Evolutionary conservation across 2,329 filamentous ascomycete species (phyloP).

Genomic region (Cladosporium colombiae): DNA sequence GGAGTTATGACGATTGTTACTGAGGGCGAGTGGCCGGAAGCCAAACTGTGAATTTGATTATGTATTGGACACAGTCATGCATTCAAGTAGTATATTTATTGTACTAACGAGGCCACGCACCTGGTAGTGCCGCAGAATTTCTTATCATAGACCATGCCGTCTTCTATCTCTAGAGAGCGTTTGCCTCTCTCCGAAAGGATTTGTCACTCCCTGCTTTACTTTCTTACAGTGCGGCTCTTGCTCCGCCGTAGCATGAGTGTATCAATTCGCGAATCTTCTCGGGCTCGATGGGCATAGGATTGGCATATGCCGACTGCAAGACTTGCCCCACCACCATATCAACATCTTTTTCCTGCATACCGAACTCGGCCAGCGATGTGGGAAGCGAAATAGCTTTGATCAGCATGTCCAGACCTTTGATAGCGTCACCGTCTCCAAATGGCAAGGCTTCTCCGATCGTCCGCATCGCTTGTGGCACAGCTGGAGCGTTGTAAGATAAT

Average conservation of each 20-base stretch:
- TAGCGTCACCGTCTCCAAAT: background rate
- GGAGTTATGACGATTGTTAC: slow-evolving; percentile 34
- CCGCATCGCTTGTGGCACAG: slow-evolving; percentile 53
- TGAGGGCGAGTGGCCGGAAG: slow-evolving; percentile 34
- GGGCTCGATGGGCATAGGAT: background rate
- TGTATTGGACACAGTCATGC: background rate
- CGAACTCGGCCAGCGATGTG: background rate
- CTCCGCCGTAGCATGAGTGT: background rate
- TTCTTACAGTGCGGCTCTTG: background rate
- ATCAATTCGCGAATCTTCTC: background rate
- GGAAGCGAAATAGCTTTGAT: background rate
- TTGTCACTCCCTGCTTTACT: background rate
- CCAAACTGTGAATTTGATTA: slow-evolving; percentile 30
- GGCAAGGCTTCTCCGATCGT: background rate
- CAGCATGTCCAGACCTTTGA: background rate
- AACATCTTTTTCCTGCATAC: background rate
- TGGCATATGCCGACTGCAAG: background rate
- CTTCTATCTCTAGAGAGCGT: too few relatives aligned
- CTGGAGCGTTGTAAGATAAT: slow-evolving; percentile 62
- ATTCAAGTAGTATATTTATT: background rate
- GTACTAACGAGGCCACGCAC: slow-evolving; percentile 13
- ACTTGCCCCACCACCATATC: background rate
- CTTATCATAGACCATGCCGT: too few relatives aligned
- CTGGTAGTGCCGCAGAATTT: background rate
- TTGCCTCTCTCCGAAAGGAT: too few relatives aligned